Evolutionary conservation across 2,329 filamentous ascomycete genomes (phyloP).

Genomic region (Colletotrichum simmondsii): DNA sequence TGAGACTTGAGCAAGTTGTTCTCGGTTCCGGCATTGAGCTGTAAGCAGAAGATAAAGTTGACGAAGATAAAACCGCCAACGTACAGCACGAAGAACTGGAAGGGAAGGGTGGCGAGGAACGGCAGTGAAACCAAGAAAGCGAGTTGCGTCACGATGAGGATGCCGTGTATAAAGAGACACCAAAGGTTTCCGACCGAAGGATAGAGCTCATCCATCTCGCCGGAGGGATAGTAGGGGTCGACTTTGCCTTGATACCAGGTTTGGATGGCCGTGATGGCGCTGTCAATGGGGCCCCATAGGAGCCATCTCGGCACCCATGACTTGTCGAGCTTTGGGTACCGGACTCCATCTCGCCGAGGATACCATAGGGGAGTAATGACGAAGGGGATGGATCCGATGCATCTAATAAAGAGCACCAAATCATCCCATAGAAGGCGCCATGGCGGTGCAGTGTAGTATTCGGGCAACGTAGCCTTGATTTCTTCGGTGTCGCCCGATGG

Average conservation of each 20-base stretch:
- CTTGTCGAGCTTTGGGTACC: not conserved
- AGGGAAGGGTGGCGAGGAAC: conserved; percentile 53
- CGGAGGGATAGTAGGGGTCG: conserved; percentile 52
- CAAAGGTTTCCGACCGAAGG: conserved; percentile 66
- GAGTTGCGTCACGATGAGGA: conserved; percentile 70
- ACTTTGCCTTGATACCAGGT: not conserved
- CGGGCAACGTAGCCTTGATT: conserved; percentile 1
- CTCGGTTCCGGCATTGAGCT: conserved; percentile 60
- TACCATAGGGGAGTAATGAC: conserved; percentile 12
- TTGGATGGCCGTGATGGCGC: not conserved
- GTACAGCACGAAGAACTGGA: conserved; percentile 57
- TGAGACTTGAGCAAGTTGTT: conserved; percentile 55
- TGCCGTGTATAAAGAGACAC: conserved; percentile 66
- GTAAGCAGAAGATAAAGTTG: conserved; percentile 61
- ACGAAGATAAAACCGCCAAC: conserved; percentile 56
- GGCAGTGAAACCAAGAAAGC: conserved; percentile 69
- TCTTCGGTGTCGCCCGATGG: not conserved
- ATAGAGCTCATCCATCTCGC: conserved; percentile 72
- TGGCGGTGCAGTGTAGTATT: conserved; percentile 22
- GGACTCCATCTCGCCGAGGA: not conserved
- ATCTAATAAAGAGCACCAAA: conserved; percentile 14
- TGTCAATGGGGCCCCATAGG: not conserved
- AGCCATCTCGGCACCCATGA: not conserved
- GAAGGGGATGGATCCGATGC: not conserved
- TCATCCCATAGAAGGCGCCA: conserved; percentile 27